phyloP scores from a whole-genome alignment of 2,329 filamentous ascomycete genomes.

The Raffaelea ambrosiae region DNA sequence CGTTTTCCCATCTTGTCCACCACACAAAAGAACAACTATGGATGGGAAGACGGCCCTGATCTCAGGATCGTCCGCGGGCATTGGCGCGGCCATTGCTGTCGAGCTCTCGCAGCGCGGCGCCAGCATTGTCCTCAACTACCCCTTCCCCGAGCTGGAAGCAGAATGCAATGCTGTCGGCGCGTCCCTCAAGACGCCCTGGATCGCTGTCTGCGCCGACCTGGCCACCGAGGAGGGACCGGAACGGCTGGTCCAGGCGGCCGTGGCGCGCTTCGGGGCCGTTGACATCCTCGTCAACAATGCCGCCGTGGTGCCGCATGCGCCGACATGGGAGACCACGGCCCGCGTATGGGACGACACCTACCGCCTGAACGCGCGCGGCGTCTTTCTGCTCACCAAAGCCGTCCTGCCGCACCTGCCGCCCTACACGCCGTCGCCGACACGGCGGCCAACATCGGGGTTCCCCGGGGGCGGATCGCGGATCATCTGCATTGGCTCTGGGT shows the following conservation, averaged over 20 bases:
- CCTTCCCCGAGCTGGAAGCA: conserved; percentile 19
- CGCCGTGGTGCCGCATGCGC: conserved; percentile 18
- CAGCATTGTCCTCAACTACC: conserved; percentile 39
- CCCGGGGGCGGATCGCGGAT: conserved; percentile 29
- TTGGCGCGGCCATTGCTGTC: conserved; percentile 32
- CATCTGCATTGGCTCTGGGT: conserved; percentile 51
- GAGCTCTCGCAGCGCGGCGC: conserved; percentile 36
- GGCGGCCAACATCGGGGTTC: not conserved
- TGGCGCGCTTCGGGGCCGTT: conserved; percentile 9
- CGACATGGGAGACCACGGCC: conserved; percentile 29
- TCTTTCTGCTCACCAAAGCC: conserved; percentile 43
- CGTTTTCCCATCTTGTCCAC: no score
- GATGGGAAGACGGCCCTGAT: conserved; percentile 41
- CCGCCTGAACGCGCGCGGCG: conserved; percentile 46
- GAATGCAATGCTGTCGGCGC: conserved; percentile 20
- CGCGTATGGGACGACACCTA: conserved; percentile 45
- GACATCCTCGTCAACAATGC: conserved; percentile 13
- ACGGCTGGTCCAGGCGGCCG: conserved; percentile 25
- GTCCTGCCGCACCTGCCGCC: conserved; percentile 38
- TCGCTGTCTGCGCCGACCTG: conserved; percentile 33
- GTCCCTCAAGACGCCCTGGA: conserved; percentile 16
- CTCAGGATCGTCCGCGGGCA: conserved; percentile 32
- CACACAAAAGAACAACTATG: no score
- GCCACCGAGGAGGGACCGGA: conserved; percentile 25
- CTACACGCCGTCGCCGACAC: not conserved